Evolutionary conservation across 176 grass and related monocot species (phyloP).

Genomic region (Carex scoparia): DNA sequence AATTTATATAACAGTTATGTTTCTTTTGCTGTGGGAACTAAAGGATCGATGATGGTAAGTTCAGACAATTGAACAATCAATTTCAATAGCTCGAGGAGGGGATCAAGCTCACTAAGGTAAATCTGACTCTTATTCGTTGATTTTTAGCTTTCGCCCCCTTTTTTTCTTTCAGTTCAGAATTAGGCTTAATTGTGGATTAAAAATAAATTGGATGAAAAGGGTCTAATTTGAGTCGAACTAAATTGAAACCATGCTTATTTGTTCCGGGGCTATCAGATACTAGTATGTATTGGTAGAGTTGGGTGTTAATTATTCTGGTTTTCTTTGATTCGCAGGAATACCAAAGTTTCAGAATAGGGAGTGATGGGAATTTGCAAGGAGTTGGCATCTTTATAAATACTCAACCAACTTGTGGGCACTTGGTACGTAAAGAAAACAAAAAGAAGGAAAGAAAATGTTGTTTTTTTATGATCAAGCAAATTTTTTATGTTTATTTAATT

Average conservation of each 20-base stretch:
- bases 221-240: background rate
- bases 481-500: background rate
- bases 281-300: background rate
- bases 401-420: conserved; percentile 61
- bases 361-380: conserved; percentile 81
- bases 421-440: conserved; percentile 39
- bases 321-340: conserved; percentile 58
- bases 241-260: background rate
- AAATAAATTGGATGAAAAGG: background rate
- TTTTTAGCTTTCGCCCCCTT: too few relatives aligned
- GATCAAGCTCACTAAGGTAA: too few relatives aligned
- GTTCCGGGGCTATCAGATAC: background rate
- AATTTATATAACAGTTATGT: too few relatives aligned
- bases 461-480: conserved; percentile 1
- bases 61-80: too few relatives aligned
- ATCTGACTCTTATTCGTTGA: too few relatives aligned
- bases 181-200: background rate
- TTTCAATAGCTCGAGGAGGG: too few relatives aligned
- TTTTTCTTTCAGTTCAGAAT: background rate
- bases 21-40: too few relatives aligned
- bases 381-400: conserved; percentile 87
- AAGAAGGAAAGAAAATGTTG: background rate
- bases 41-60: too few relatives aligned
- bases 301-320: conserved; percentile 11
- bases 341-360: conserved; percentile 92